Evolutionary conservation across 2,329 filamentous ascomycete genomes (phyloP).

Genomic region (Paraphaeosphaeria sporulosa): DNA sequence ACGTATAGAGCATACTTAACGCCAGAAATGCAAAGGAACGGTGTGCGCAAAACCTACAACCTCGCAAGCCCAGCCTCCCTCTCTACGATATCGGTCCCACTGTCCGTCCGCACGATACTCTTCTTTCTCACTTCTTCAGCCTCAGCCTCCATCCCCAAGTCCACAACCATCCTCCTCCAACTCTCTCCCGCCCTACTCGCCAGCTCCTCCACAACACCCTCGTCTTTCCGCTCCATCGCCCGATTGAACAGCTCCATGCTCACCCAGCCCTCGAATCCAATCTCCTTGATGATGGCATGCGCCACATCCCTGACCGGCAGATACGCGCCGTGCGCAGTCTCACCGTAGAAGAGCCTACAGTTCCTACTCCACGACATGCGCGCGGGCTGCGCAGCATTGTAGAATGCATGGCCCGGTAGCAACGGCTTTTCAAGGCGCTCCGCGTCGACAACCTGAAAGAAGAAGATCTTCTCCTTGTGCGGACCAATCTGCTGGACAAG

Average conservation of each 20-base stretch:
- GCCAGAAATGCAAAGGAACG: slow-evolving; percentile 1
- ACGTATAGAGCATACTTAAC: not conserved
- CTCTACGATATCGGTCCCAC: slow-evolving; percentile 11
- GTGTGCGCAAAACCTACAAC: not conserved
- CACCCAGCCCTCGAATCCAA: slow-evolving; percentile 74
- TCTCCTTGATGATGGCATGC: slow-evolving; percentile 66
- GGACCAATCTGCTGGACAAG: slow-evolving; percentile 60
- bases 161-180: slow-evolving; percentile 59
- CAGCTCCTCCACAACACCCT: slow-evolving; percentile 63
- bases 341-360: slow-evolving; percentile 73
- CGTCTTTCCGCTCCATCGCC: slow-evolving; percentile 62
- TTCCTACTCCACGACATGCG: slow-evolving; percentile 84
- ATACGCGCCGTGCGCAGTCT: slow-evolving; percentile 69
- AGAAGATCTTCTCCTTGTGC: slow-evolving; percentile 73
- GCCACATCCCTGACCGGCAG: slow-evolving; percentile 70
- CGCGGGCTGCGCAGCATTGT: slow-evolving; percentile 64
- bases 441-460: slow-evolving; percentile 79
- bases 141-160: slow-evolving; percentile 38
- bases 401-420: slow-evolving; percentile 63
- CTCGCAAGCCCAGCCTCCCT: slow-evolving; percentile 13
- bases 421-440: slow-evolving; percentile 69
- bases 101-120: slow-evolving; percentile 22
- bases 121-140: slow-evolving; percentile 7
- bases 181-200: slow-evolving; percentile 59
- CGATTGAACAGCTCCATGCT: slow-evolving; percentile 75